phyloP scores from a whole-genome alignment of 2,329 filamentous ascomycete species.

The Aschersonia sp. region DNA sequence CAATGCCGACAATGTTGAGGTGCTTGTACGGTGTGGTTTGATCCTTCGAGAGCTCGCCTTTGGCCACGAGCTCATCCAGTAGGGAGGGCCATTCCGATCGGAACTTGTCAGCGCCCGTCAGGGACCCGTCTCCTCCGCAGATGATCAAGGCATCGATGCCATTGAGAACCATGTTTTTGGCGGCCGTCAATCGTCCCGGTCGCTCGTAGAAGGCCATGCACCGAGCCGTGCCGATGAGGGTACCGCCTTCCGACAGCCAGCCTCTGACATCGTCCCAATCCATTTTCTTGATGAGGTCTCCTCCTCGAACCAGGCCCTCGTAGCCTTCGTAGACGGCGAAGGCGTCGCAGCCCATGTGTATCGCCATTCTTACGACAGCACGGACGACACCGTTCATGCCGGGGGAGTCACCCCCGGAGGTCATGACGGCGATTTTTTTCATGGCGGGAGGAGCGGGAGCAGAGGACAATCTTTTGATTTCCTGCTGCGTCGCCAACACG shows the following conservation, averaged over 20 bases:
- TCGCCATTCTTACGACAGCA: slow-evolving; percentile 80
- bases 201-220: slow-evolving; percentile 89
- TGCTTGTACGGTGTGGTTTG: slow-evolving; percentile 67
- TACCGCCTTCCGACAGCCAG: slow-evolving; percentile 87
- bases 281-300: slow-evolving; percentile 76
- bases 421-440: slow-evolving; percentile 79
- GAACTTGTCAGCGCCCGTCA: slow-evolving; percentile 92
- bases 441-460: slow-evolving; percentile 13
- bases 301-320: slow-evolving; percentile 82
- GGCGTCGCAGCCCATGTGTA: slow-evolving; percentile 68
- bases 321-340: slow-evolving; percentile 88
- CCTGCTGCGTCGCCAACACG: slow-evolving; percentile 4
- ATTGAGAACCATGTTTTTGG: slow-evolving; percentile 84
- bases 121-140: slow-evolving; percentile 89
- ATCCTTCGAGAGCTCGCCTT: slow-evolving; percentile 51
- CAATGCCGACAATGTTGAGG: slow-evolving; percentile 90
- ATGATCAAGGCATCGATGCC: slow-evolving; percentile 95
- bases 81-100: slow-evolving; percentile 83
- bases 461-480: neutral
- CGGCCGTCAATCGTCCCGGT: slow-evolving; percentile 65
- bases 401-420: slow-evolving; percentile 83
- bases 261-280: slow-evolving; percentile 88
- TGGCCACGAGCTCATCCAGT: slow-evolving; percentile 68
- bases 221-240: slow-evolving; percentile 86
- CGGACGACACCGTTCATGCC: slow-evolving; percentile 90